phyloP scores from a whole-genome alignment of 75 land plant species.

The Cryptomeria japonica region DNA sequence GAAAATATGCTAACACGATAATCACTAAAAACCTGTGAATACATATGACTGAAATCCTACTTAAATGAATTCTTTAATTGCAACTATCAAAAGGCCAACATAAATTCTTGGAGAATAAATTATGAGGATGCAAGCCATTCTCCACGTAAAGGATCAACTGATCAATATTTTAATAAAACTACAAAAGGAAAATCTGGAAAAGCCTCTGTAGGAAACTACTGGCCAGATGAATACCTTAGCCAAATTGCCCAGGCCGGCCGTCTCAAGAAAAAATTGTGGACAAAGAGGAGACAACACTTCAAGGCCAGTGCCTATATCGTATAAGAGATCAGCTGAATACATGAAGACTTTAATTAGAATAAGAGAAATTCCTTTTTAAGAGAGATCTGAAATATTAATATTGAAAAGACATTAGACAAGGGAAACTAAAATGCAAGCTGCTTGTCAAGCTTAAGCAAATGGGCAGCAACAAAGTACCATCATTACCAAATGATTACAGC shows the following conservation, averaged over 20 bases:
- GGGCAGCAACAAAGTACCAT: background rate
- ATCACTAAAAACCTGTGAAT: background rate
- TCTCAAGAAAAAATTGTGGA: conserved; percentile 91
- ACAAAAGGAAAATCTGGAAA: background rate
- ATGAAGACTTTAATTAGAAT: background rate
- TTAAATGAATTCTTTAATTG: conserved; percentile 2
- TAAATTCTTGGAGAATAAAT: background rate
- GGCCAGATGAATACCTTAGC: conserved; percentile 70
- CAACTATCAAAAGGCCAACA: conserved; percentile 6
- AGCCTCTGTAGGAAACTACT: background rate
- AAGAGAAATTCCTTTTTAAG: background rate
- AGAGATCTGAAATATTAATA: background rate
- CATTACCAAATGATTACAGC: background rate
- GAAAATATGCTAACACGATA: background rate
- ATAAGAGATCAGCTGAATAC: conserved; percentile 87
- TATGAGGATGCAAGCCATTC: background rate
- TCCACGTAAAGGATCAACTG: background rate
- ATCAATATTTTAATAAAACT: background rate
- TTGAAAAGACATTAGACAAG: background rate
- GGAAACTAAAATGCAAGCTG: background rate
- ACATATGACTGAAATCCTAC: background rate
- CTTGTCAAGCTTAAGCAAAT: background rate
- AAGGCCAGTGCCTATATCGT: conserved; percentile 92
- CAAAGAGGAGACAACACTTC: conserved; percentile 95
- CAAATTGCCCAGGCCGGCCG: conserved; percentile 95